Evolutionary conservation across 768 basidiomycete species (phyloP).

Genomic region (Ramaria rubella): DNA sequence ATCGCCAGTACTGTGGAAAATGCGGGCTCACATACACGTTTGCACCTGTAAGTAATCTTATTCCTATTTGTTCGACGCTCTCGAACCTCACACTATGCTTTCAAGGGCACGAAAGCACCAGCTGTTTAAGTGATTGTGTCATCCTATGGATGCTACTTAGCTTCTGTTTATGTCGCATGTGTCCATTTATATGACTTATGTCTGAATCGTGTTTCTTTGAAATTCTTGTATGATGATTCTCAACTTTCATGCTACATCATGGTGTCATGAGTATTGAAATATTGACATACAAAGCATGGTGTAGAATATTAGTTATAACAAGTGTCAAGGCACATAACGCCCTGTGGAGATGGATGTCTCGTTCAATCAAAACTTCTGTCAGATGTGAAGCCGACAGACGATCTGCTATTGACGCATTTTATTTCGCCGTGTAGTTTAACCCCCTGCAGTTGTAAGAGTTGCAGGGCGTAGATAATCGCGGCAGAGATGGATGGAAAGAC

Average conservation of each 20-base stretch:
- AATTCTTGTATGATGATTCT: no score
- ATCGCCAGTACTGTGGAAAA: conserved; percentile 97
- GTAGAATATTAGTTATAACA: no score
- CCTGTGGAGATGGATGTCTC: no score
- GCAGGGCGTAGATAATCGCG: conserved; percentile 12
- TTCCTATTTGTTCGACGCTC: neutral
- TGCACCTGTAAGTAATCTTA: conserved; percentile 40
- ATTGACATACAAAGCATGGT: no score
- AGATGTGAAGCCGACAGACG: neutral
- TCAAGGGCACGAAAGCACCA: conserved; percentile 12
- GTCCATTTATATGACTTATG: conserved; percentile 2
- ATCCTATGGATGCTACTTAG: no score
- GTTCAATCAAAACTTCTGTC: conserved; percentile 7
- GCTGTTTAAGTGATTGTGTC: conserved; percentile 4
- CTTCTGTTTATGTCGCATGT: no score
- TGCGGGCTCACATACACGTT: conserved; percentile 86
- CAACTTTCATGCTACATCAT: no score
- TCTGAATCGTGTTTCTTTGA: neutral
- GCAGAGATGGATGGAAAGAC: neutral
- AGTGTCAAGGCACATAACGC: no score
- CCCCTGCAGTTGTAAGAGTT: neutral
- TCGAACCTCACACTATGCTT: neutral
- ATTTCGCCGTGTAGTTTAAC: conserved; percentile 12
- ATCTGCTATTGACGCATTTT: conserved; percentile 9
- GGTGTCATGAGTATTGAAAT: no score